phyloP scores from a whole-genome alignment of 2,329 filamentous ascomycete genomes.

The Trichophyton benhamiae region DNA sequence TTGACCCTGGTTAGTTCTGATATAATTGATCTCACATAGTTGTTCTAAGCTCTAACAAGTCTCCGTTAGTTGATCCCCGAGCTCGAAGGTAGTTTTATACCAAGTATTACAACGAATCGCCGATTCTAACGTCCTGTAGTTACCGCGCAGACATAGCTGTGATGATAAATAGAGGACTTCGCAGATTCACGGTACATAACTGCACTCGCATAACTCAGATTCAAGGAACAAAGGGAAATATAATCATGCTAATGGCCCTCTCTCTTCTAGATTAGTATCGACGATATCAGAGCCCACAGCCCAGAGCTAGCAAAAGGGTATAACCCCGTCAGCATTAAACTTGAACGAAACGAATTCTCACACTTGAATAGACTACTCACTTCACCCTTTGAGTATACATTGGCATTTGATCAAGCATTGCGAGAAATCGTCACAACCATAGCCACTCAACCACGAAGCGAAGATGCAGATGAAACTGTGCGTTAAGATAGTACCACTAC shows the following conservation, averaged over 20 bases:
- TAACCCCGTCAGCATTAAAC: constrained; percentile 5
- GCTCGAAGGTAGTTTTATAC: constrained; percentile 37
- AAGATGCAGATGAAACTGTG: constrained; percentile 63
- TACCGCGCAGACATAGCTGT: constrained; percentile 82
- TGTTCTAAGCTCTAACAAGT: constrained; percentile 4
- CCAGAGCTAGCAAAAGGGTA: constrained; percentile 62
- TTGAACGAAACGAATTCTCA: constrained; percentile 12
- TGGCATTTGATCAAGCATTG: constrained; percentile 81
- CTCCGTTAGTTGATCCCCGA: constrained; percentile 40
- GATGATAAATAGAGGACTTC: constrained; percentile 52
- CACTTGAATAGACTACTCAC: constrained; percentile 48
- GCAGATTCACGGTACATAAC: constrained; percentile 42
- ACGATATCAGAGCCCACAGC: constrained; percentile 83
- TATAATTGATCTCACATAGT: background rate
- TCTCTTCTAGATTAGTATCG: constrained; percentile 53
- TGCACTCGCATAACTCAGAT: background rate
- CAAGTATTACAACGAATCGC: constrained; percentile 12
- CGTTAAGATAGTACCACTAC: constrained; percentile 11
- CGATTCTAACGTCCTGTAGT: constrained; percentile 47
- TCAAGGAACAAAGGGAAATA: background rate
- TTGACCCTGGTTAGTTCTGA: constrained; percentile 68
- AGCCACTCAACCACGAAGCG: constrained; percentile 40
- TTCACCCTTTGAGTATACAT: constrained; percentile 73
- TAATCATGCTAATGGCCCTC: background rate
- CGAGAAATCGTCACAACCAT: constrained; percentile 78